Evolutionary conservation across 495 filamentous ascomycete species (phyloP).

Genomic region (Rusavskia elegans): DNA sequence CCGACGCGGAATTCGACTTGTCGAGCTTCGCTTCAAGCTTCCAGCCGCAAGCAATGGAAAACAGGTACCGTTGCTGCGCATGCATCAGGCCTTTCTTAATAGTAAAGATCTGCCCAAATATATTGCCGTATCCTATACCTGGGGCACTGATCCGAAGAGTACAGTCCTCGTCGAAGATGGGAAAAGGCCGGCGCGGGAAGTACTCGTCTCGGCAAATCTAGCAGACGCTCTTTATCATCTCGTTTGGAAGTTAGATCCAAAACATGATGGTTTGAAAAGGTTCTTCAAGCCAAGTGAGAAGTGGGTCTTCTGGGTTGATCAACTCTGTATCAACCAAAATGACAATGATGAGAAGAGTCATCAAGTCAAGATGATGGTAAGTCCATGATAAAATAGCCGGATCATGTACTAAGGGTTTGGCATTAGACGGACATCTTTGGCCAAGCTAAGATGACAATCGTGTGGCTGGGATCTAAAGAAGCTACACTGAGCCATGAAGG

Average conservation of each 20-base stretch:
- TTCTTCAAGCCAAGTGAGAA: neutral
- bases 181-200: neutral
- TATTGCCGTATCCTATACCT: conserved; percentile 1
- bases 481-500: neutral
- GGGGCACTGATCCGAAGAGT: neutral
- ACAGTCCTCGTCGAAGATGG: neutral
- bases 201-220: neutral
- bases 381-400: neutral
- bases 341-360: neutral
- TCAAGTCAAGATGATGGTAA: neutral
- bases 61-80: neutral
- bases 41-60: neutral
- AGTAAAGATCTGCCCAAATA: neutral
- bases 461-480: neutral
- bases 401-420: neutral
- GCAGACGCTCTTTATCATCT: neutral
- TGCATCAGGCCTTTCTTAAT: neutral
- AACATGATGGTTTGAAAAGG: too few relatives aligned
- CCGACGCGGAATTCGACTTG: neutral
- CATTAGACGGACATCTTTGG: neutral
- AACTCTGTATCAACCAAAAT: neutral
- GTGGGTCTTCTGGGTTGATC: neutral
- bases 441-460: neutral
- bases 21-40: neutral
- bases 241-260: neutral